phyloP scores from a whole-genome alignment of 208 protist species.

The Crithidia expoeki region DNA sequence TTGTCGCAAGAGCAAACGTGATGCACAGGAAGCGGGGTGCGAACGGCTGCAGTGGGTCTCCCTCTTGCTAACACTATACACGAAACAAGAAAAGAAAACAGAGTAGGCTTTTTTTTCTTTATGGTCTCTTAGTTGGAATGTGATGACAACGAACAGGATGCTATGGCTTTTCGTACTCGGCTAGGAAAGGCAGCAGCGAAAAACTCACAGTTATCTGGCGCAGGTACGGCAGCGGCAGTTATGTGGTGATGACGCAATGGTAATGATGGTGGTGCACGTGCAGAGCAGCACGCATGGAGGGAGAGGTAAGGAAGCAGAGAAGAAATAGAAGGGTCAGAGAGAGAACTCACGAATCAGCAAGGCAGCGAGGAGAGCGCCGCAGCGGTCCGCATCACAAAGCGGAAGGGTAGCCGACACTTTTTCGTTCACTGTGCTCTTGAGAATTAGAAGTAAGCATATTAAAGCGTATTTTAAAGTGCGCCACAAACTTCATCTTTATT shows the following conservation, averaged over 20 bases:
- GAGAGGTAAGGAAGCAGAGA: neutral
- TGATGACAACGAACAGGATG: neutral
- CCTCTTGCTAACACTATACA: neutral
- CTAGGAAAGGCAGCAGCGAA: constrained; percentile 12
- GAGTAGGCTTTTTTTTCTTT: constrained; percentile 8
- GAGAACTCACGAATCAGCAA: no score
- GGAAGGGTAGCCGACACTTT: no score
- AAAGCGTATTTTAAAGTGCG: no score
- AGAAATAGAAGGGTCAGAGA: neutral
- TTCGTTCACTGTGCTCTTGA: no score
- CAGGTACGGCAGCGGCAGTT: neutral
- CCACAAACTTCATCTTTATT: no score
- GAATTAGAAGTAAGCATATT: no score
- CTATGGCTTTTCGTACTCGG: neutral
- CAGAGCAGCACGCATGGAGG: no score
- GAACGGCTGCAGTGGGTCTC: neutral
- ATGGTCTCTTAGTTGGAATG: neutral
- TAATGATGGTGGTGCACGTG: no score
- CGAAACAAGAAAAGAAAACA: constrained; percentile 19
- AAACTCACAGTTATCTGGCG: constrained; percentile 9
- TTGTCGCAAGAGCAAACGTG: neutral
- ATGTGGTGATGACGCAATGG: neutral
- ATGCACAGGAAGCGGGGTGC: neutral
- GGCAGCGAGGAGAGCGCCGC: no score
- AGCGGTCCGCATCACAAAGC: no score